Base-by-base conservation (phyloP, 352 stramenopile genomes). In the Phytophthora constricta region DNA sequence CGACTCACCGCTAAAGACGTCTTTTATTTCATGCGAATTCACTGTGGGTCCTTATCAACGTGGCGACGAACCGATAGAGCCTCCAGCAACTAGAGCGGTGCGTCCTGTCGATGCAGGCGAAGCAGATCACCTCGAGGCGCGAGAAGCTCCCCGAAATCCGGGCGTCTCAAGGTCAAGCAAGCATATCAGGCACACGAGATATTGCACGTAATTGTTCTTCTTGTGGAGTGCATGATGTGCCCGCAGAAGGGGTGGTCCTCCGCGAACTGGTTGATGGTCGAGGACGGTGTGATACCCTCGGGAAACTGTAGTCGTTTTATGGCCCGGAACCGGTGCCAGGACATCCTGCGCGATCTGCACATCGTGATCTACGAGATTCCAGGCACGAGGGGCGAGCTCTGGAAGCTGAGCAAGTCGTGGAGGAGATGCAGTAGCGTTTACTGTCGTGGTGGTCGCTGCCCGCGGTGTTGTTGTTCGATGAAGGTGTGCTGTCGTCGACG, bases 1-100 rank as follows among this genome's bases (percentile, higher is more conserved):
- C 1, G 20, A 68, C 25, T 62, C 51, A 3, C 60, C 51, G 9
- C 43, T 68, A 3, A 3, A 23, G n/a, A 27, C 51, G 17, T 76
- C 43, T 74, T 72, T 31, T 67, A 60, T 11, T 68, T 71, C 20
- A 43, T 76, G 41, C 51, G 1, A 68, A 61, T 16, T 41, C 55
- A 0, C 17, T 78, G 23, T 70, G 55, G 65, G 56, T 62, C 3
- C 3, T 9, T 1, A 74, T 78, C 5, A n/a, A 28, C 5, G 13
- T 11, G 0, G 65, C 72, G 46, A 70, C 58, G 0, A 81, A 78
- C n/a, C 58, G 59, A 0, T 76, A 72, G 48, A 26, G 48, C 3
- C 42, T 31, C 0, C 58, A 74, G 52, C 49, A 50, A 4, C 43
- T 66, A 5, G 53, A 45, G 2, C 0, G 19, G 1, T 43, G 41